A percentile compares a stretch with the other conserved stretches of the same genome.
Evolutionary conservation across 768 basidiomycete genomes (phyloP).

Genomic region (Pulveroboletus ravenelii): DNA sequence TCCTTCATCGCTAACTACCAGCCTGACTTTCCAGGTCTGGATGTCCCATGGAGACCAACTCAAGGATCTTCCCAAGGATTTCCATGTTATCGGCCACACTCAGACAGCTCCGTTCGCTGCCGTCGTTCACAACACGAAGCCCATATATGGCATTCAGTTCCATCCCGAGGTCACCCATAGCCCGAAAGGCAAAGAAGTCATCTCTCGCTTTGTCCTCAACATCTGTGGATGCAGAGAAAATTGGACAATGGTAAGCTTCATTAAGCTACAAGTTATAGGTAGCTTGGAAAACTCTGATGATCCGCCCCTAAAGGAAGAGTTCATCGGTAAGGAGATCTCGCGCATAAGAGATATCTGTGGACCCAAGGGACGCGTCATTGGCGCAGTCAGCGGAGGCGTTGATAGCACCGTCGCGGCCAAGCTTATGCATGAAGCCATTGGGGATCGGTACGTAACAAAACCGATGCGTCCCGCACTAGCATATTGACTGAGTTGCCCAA

Average conservation of each 20-base stretch:
- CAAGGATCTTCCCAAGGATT: constrained; percentile 71
- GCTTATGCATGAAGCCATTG: constrained; percentile 99
- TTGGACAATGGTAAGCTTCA: constrained; percentile 84
- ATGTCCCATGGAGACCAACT: constrained; percentile 99
- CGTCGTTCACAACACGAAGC: constrained; percentile 83
- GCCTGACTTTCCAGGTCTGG: constrained; percentile 74
- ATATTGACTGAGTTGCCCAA: neutral
- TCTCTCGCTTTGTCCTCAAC: constrained; percentile 75
- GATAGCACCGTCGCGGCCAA: constrained; percentile 98
- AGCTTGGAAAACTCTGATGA: neutral
- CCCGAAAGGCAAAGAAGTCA: constrained; percentile 82
- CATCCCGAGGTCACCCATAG: constrained; percentile 98
- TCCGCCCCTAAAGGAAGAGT: constrained; percentile 65
- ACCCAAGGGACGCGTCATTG: constrained; percentile 90
- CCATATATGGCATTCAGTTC: constrained; percentile 96
- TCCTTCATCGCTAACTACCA: neutral
- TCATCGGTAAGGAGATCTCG: constrained; percentile 93
- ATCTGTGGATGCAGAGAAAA: constrained; percentile 77
- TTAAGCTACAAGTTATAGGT: constrained; percentile 1
- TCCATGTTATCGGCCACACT: constrained; percentile 86
- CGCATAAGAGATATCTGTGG: constrained; percentile 95
- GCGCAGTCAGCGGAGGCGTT: constrained; percentile 95
- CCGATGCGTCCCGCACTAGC: neutral
- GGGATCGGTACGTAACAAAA: constrained; percentile 66
- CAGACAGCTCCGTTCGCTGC: constrained; percentile 88